Evolutionary conservation across 2,329 filamentous ascomycete genomes (phyloP).

Genomic region (Venturia pyrina): DNA sequence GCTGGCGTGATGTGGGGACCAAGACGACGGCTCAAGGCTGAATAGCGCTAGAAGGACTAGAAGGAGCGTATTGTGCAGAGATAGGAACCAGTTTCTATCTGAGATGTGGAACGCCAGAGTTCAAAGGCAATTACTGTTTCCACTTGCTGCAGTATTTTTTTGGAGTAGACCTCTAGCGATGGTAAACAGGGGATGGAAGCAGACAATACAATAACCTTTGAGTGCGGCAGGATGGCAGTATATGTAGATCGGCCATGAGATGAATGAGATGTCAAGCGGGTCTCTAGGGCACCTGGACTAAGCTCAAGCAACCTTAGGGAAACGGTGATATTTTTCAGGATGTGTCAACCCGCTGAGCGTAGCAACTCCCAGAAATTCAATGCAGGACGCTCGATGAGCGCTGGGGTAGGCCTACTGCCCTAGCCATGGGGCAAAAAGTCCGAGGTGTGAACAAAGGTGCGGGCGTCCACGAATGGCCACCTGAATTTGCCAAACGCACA

Average conservation of each 20-base stretch:
- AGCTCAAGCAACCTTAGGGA: conserved; percentile 9
- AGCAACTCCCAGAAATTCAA: conserved; percentile 1
- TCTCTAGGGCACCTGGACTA: conserved; percentile 9
- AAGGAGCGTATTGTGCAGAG: background rate
- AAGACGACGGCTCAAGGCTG: conserved; percentile 1
- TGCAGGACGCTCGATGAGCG: conserved; percentile 11
- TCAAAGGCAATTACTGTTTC: background rate
- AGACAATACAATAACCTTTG: conserved; percentile 5
- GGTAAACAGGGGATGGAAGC: conserved; percentile 8
- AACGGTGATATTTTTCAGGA: conserved; percentile 9
- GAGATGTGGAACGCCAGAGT: background rate
- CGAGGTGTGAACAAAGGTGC: conserved; percentile 1
- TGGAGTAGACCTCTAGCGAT: conserved; percentile 2
- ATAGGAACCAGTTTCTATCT: background rate
- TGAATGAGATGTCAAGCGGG: conserved; percentile 9
- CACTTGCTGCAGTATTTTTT: background rate
- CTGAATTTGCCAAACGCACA: conserved; percentile 1
- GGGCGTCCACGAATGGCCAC: conserved; percentile 6
- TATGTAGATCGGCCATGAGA: conserved; percentile 11
- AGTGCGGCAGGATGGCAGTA: conserved; percentile 10
- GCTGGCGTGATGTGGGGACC: background rate
- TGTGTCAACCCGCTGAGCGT: conserved; percentile 10
- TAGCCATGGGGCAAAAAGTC: conserved; percentile 2
- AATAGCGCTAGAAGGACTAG: background rate
- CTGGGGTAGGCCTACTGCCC: conserved; percentile 5